A percentile compares a stretch with the other conserved stretches of the same genome.
Evolutionary conservation across 192 early-diverging fungal genomes (phyloP).

Genomic region (Mortierella claussenii): DNA sequence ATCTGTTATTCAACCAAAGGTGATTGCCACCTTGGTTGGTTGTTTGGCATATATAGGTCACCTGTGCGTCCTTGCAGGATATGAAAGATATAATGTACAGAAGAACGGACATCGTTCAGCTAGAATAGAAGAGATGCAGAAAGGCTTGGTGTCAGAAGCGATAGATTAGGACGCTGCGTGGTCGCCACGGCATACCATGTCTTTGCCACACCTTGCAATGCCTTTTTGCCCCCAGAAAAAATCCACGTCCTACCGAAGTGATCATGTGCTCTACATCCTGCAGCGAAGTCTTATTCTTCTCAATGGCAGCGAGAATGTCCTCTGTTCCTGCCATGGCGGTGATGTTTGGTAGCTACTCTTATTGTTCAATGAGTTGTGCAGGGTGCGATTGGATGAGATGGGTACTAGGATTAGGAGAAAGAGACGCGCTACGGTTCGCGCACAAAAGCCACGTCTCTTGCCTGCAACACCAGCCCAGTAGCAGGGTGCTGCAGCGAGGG

Average conservation of each 20-base stretch:
- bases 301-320: conserved; percentile 20
- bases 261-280: conserved; percentile 52
- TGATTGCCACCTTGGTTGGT: too few relatives aligned
- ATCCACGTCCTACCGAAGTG: conserved; percentile 25
- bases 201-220: too few relatives aligned
- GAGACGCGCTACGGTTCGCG: too few relatives aligned
- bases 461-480: too few relatives aligned
- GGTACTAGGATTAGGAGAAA: too few relatives aligned
- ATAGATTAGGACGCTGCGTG: too few relatives aligned
- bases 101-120: conserved; percentile 46
- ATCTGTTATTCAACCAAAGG: too few relatives aligned
- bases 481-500: too few relatives aligned
- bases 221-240: not conserved
- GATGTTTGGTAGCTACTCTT: not conserved
- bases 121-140: not conserved
- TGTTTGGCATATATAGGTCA: too few relatives aligned
- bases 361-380: not conserved
- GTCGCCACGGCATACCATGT: too few relatives aligned
- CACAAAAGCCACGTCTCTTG: conserved; percentile 20
- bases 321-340: conserved; percentile 11
- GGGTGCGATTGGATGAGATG: too few relatives aligned
- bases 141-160: too few relatives aligned
- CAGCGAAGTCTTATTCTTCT: conserved; percentile 28
- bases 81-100: conserved; percentile 41
- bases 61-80: conserved; percentile 46